phyloP scores from a whole-genome alignment of 2,329 filamentous ascomycete species.

The Biscogniauxia mediterranea region DNA sequence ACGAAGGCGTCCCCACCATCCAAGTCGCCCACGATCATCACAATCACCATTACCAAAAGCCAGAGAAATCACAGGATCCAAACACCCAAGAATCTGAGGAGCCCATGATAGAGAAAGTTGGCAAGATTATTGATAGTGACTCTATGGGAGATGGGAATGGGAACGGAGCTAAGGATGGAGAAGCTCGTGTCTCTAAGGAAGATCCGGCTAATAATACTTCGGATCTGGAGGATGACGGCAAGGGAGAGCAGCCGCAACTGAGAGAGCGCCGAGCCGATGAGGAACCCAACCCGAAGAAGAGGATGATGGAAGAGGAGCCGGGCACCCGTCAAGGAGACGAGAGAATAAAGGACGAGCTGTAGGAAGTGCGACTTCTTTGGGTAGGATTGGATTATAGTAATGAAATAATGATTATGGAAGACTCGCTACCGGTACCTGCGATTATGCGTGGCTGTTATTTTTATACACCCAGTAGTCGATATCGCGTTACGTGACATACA shows the following conservation, averaged over 20 bases:
- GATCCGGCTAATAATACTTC: neutral
- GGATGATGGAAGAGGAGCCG: conserved; percentile 31
- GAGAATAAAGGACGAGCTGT: conserved; percentile 41
- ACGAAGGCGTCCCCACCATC: conserved; percentile 48
- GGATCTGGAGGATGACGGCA: conserved; percentile 18
- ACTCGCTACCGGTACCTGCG: too few relatives aligned
- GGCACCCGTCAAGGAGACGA: conserved; percentile 25
- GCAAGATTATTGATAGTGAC: conserved; percentile 47
- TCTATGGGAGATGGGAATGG: conserved; percentile 11
- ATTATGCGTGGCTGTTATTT: too few relatives aligned
- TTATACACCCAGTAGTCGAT: too few relatives aligned
- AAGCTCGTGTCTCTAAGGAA: neutral
- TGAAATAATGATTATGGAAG: too few relatives aligned
- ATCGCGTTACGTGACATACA: too few relatives aligned
- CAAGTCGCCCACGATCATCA: conserved; percentile 38
- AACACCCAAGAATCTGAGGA: conserved; percentile 30
- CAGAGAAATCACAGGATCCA: conserved; percentile 7
- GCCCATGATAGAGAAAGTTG: conserved; percentile 52
- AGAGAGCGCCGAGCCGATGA: conserved; percentile 32
- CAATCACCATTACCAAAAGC: neutral
- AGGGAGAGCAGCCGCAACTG: conserved; percentile 28
- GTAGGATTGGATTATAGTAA: too few relatives aligned
- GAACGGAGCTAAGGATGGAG: conserved; percentile 1
- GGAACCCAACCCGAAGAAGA: conserved; percentile 27
- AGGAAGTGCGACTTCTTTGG: conserved; percentile 12